Evolutionary conservation across 208 protist genomes (phyloP).

Genomic region (Acanthamoeba triangularis): DNA sequence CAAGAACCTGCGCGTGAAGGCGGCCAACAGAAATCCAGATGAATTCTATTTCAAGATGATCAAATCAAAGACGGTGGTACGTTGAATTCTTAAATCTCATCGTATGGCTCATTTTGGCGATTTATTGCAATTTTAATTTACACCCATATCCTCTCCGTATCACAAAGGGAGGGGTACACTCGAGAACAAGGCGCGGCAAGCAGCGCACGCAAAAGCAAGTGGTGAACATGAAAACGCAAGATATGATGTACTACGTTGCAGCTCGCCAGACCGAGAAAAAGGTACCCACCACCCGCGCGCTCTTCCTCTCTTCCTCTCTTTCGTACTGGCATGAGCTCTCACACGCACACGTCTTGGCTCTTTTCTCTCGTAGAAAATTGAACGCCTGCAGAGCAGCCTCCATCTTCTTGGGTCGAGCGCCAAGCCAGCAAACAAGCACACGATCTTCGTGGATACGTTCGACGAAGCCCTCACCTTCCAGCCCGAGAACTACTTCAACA

Average conservation of each 20-base stretch:
- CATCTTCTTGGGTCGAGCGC: slow-evolving; percentile 24
- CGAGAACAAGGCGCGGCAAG: neutral
- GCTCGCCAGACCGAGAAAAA: slow-evolving; percentile 66
- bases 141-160: too few species aligned
- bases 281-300: neutral
- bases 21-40: slow-evolving; percentile 84
- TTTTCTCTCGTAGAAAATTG: slow-evolving; percentile 69
- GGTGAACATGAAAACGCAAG: slow-evolving; percentile 80
- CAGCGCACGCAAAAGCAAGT: slow-evolving; percentile 31
- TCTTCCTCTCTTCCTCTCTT: too few species aligned
- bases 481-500: slow-evolving; percentile 76
- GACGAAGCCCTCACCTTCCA: slow-evolving; percentile 69
- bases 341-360: too few species aligned
- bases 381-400: slow-evolving; percentile 68
- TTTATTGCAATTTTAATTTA: too few species aligned
- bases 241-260: slow-evolving; percentile 37
- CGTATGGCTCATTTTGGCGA: too few species aligned
- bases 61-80: slow-evolving; percentile 61
- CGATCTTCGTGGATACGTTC: slow-evolving; percentile 82
- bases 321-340: too few species aligned
- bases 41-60: slow-evolving; percentile 89
- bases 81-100: neutral
- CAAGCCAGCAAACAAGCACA: slow-evolving; percentile 76
- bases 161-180: neutral
- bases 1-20: slow-evolving; percentile 81